These are phyloP conservation scores for Ceriops decandra DNA, from an alignment of 345 rosid genomes.

Conservation along the genomic window DNA sequence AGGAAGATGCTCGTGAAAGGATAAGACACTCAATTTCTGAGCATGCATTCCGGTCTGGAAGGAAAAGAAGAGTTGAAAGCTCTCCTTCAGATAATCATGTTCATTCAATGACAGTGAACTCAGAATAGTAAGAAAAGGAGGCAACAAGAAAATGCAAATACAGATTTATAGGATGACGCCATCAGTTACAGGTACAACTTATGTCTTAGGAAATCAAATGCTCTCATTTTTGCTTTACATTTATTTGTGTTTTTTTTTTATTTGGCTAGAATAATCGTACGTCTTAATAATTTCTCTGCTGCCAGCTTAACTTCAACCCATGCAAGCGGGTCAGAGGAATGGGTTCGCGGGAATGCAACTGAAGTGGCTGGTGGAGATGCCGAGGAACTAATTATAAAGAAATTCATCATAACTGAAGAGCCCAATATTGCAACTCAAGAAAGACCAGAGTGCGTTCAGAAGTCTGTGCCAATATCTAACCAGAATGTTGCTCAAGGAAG, in stretches of 20 bases:
- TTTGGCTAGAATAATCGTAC: too few relatives aligned
- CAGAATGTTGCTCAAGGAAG: slow-evolving; percentile 14
- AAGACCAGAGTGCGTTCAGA: slow-evolving; percentile 23
- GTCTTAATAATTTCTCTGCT: not conserved
- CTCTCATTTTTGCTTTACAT: not conserved
- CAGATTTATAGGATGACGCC: slow-evolving; percentile 34
- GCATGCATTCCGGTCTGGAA: slow-evolving; percentile 39
- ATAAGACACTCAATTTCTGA: slow-evolving; percentile 33
- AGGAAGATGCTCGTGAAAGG: slow-evolving; percentile 17
- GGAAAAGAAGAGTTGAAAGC: slow-evolving; percentile 50
- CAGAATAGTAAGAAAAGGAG: slow-evolving; percentile 49
- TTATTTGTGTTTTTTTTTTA: slow-evolving; percentile 6
- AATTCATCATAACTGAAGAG: slow-evolving; percentile 30
- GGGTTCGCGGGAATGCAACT: slow-evolving; percentile 20
- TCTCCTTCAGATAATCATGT: slow-evolving; percentile 22
- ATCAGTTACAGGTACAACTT: slow-evolving; percentile 33
- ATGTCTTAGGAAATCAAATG: slow-evolving; percentile 8
- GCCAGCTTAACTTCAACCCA: slow-evolving; percentile 36
- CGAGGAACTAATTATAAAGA: slow-evolving; percentile 32
- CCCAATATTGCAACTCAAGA: slow-evolving; percentile 31
- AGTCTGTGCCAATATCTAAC: slow-evolving; percentile 26
- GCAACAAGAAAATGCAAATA: slow-evolving; percentile 34
- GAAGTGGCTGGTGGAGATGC: slow-evolving; percentile 31
- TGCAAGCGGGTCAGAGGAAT: slow-evolving; percentile 34
- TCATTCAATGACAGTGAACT: slow-evolving; percentile 22